Evolutionary conservation across 305 asterid genomes (phyloP).

Genomic region (Fraxinus ornus): DNA sequence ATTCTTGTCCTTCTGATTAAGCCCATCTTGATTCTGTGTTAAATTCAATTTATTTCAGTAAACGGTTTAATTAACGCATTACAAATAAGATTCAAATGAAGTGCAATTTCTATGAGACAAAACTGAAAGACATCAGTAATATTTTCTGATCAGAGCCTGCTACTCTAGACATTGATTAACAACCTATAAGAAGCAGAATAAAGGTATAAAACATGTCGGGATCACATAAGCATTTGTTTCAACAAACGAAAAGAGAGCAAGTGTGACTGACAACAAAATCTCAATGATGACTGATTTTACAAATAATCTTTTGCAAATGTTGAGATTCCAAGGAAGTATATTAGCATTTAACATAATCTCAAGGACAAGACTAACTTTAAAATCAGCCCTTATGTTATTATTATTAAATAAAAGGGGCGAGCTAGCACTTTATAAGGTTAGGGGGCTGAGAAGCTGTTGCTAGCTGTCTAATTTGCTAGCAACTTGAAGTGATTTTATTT

Average conservation of each 20-base stretch:
- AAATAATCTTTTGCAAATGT: neutral
- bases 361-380: neutral
- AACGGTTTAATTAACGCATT: neutral
- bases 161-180: neutral
- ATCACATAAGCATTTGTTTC: neutral
- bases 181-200: neutral
- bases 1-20: constrained; percentile 19
- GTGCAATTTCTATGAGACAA: neutral
- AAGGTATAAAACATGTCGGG: neutral
- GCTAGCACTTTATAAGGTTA: neutral
- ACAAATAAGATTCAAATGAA: neutral
- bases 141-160: neutral
- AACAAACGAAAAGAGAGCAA: neutral
- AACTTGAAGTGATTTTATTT: too few relatives aligned
- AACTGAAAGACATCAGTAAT: neutral
- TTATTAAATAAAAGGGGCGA: neutral
- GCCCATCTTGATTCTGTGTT: constrained; percentile 33
- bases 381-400: neutral
- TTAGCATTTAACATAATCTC: neutral
- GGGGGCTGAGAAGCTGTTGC: neutral
- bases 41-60: constrained; percentile 15
- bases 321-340: neutral
- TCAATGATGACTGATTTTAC: neutral
- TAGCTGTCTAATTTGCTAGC: neutral
- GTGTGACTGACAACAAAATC: neutral